These are phyloP conservation scores for Pochonia chlamydosporia DNA, from an alignment of 2,329 filamentous ascomycete genomes.

Conservation along the genomic window DNA sequence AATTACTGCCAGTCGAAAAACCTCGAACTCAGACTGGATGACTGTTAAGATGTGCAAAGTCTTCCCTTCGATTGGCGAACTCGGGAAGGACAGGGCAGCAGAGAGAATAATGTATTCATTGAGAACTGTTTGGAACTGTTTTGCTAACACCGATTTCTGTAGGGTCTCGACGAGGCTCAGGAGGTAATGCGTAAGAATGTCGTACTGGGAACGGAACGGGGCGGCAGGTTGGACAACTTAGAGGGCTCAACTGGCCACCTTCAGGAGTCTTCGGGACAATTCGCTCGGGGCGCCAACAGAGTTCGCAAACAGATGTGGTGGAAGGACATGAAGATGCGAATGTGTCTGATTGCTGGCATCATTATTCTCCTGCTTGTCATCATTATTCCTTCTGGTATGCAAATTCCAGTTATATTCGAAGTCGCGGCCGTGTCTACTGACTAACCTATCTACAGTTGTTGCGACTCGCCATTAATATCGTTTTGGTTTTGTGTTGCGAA, in stretches of 20 bases:
- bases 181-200: slow-evolving; percentile 97
- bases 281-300: slow-evolving; percentile 91
- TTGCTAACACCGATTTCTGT: slow-evolving; percentile 14
- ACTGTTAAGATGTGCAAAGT: no score
- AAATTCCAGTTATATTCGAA: neutral
- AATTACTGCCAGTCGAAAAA: no score
- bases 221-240: slow-evolving; percentile 78
- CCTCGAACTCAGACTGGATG: no score
- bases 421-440: slow-evolving; percentile 22
- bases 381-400: slow-evolving; percentile 80
- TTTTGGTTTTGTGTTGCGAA: neutral
- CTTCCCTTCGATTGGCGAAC: no score
- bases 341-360: slow-evolving; percentile 88
- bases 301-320: slow-evolving; percentile 99
- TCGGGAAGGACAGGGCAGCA: no score
- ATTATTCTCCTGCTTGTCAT: slow-evolving; percentile 90
- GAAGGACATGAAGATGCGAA: slow-evolving; percentile 99
- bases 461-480: neutral
- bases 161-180: slow-evolving; percentile 98
- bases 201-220: slow-evolving; percentile 91
- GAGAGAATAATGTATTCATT: no score
- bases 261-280: slow-evolving; percentile 86
- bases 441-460: slow-evolving; percentile 14
- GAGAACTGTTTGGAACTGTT: no score
- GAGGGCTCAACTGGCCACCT: slow-evolving; percentile 95